These are phyloP conservation scores for Epicoccum nigrum DNA, from an alignment of 2,329 filamentous ascomycete genomes.

Conservation along the genomic window DNA sequence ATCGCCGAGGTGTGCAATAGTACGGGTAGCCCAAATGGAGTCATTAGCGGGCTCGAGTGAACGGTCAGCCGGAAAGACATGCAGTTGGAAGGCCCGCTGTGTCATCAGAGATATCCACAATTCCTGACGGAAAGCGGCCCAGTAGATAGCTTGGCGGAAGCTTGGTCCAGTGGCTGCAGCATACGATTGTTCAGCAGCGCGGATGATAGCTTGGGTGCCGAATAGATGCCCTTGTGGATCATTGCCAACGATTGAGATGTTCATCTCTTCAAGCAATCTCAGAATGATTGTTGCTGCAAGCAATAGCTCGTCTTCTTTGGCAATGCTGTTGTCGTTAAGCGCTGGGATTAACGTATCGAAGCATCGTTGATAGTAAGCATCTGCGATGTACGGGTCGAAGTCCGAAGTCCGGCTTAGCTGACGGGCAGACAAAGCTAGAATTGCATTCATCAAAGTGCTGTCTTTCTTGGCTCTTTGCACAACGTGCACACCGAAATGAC, in stretches of 20 bases:
- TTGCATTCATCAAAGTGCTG: slow-evolving; percentile 51
- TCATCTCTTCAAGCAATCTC: slow-evolving; percentile 51
- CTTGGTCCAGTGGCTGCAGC: slow-evolving; percentile 38
- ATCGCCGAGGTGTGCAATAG: slow-evolving; percentile 48
- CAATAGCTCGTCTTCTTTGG: slow-evolving; percentile 50
- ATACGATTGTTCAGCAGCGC: slow-evolving; percentile 43
- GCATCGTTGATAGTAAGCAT: slow-evolving; percentile 51
- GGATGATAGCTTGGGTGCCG: slow-evolving; percentile 47
- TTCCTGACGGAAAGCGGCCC: slow-evolving; percentile 48
- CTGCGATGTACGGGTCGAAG: slow-evolving; percentile 51
- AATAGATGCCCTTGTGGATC: slow-evolving; percentile 49
- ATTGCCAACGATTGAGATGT: slow-evolving; percentile 46
- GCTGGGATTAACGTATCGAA: slow-evolving; percentile 51
- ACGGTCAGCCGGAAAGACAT: slow-evolving; percentile 48
- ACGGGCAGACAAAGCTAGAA: slow-evolving; percentile 51
- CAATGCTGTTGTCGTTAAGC: slow-evolving; percentile 47
- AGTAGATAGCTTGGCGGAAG: slow-evolving; percentile 47
- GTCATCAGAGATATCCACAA: slow-evolving; percentile 48
- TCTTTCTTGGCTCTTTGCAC: slow-evolving; percentile 47
- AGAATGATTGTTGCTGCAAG: slow-evolving; percentile 51
- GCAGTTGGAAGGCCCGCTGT: slow-evolving; percentile 43
- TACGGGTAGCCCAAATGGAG: slow-evolving; percentile 51
- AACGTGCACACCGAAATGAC: slow-evolving; percentile 44
- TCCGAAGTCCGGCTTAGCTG: slow-evolving; percentile 49
- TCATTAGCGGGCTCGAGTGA: slow-evolving; percentile 49